Conservation (phyloP, 176 grass and related monocot genomes). For the Chrysopogon serrulatus region DNA sequence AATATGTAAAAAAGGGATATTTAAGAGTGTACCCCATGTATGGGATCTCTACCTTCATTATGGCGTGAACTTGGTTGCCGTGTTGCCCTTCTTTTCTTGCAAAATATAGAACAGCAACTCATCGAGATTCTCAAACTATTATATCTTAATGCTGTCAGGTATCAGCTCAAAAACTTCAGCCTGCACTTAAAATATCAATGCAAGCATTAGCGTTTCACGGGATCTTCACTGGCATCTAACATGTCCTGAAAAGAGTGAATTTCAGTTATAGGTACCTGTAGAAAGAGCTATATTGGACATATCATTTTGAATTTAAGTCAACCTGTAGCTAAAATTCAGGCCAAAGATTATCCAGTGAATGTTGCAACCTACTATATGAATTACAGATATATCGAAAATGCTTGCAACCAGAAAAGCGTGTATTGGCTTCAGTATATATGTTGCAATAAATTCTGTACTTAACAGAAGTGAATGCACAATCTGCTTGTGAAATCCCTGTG, state of each 20-base stretch:
- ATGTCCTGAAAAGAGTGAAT: conserved; percentile 39
- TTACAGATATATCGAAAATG: neutral
- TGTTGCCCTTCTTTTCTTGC: conserved; percentile 22
- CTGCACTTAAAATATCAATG: conserved; percentile 19
- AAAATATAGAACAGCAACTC: conserved; percentile 55
- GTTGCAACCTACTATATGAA: neutral
- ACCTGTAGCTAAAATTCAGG: neutral
- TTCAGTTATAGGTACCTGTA: neutral
- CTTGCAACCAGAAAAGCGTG: neutral
- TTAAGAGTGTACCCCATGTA: neutral
- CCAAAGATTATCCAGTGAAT: neutral
- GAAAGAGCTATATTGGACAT: neutral
- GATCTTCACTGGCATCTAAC: neutral
- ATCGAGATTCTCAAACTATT: conserved; percentile 26
- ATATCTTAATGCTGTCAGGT: neutral
- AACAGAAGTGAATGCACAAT: neutral
- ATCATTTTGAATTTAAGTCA: neutral
- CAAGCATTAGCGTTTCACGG: conserved; percentile 14
- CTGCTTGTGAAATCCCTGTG: neutral
- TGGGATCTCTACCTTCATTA: conserved; percentile 52
- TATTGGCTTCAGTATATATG: neutral
- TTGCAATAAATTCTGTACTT: neutral
- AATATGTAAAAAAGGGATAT: conserved; percentile 21
- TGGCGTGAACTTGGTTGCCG: conserved; percentile 27
- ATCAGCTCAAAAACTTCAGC: neutral